Evolutionary conservation across 176 grass and related monocot species (phyloP).

Genomic region (Coix lacrymajobi): DNA sequence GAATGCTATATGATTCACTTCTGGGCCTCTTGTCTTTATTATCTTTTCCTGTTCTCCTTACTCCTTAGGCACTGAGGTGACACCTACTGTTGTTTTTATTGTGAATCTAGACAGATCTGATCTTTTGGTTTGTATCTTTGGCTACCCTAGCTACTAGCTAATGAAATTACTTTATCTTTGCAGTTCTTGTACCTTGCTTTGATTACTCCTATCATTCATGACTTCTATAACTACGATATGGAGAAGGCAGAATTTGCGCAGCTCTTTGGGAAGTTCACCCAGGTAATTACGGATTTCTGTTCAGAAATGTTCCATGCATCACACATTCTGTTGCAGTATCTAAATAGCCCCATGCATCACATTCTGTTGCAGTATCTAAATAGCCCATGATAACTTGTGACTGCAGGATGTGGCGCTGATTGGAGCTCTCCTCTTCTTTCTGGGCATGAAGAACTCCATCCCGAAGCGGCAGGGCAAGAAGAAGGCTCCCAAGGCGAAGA

Average conservation of each 20-base stretch:
- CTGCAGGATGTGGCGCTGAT: constrained; percentile 55
- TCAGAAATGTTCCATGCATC: not conserved
- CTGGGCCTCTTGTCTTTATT: not conserved
- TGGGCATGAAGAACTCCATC: constrained; percentile 74
- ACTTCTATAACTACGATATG: constrained; percentile 83
- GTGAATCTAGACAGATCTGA: not conserved
- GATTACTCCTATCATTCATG: constrained; percentile 56
- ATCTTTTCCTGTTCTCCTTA: not conserved
- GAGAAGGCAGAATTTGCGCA: constrained; percentile 68
- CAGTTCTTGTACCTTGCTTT: constrained; percentile 57
- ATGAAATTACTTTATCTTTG: not conserved
- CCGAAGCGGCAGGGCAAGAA: constrained; percentile 58
- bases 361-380: not conserved
- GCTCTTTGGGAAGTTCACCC: constrained; percentile 65
- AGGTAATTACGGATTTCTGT: constrained; percentile 31
- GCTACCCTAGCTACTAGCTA: not conserved
- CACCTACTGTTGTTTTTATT: not conserved
- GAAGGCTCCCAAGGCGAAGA: constrained; percentile 55
- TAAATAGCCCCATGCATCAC: not conserved
- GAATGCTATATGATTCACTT: not conserved
- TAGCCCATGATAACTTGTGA: not conserved
- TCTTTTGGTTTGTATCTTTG: not conserved
- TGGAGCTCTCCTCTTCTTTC: constrained; percentile 59
- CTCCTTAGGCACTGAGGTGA: not conserved
- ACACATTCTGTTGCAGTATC: not conserved